These are phyloP conservation scores for Rhodomyrtus tomentosa DNA, from an alignment of 345 rosid genomes.

Conservation along the genomic window DNA sequence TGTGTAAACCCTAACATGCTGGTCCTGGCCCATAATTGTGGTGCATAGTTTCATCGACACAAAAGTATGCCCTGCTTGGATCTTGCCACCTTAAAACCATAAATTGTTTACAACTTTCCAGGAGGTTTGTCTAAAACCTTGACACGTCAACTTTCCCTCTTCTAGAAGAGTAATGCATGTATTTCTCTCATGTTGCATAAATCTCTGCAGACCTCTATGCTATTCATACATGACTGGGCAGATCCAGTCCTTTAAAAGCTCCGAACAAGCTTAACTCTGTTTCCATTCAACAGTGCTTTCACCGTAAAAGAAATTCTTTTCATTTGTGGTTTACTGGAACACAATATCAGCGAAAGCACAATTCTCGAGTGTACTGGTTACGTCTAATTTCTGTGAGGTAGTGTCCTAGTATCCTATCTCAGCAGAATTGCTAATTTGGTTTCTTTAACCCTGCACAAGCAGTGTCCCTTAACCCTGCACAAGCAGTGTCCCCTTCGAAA, in stretches of 20 bases:
- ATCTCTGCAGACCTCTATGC: neutral
- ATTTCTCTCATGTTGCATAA: neutral
- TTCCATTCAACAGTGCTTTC: neutral
- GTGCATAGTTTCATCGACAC: neutral
- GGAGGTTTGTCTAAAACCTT: neutral
- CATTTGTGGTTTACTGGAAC: neutral
- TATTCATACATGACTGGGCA: neutral
- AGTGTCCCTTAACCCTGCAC: neutral
- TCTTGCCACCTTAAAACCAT: neutral
- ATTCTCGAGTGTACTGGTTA: neutral
- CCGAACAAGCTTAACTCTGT: neutral
- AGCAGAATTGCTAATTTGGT: neutral
- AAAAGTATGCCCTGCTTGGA: neutral
- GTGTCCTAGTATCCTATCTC: neutral
- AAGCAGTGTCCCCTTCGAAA: neutral
- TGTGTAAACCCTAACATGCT: neutral
- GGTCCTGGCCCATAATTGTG: neutral
- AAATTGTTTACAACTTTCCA: neutral
- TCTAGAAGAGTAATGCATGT: neutral
- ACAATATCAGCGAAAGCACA: neutral
- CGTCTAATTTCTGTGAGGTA: neutral
- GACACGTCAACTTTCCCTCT: neutral
- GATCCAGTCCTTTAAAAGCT: neutral
- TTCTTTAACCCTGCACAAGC: neutral
- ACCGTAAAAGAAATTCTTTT: neutral